Base-by-base conservation (phyloP, 345 rosid genomes). In the Arabidopsis arenosa region DNA sequence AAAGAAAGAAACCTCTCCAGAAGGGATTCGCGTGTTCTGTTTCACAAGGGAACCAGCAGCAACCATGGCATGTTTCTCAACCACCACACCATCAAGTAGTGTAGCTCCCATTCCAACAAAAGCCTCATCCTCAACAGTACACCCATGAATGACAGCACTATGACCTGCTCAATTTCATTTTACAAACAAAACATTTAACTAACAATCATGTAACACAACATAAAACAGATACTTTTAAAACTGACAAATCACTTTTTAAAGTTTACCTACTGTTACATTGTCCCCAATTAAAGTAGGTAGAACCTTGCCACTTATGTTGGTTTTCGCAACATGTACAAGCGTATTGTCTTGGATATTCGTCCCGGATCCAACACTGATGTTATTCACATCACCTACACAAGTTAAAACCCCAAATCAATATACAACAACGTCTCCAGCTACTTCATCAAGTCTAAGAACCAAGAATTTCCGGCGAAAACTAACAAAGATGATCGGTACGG, bases 311-410 rank as follows among this genome's bases (percentile, higher is more conserved):
- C 92, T 84, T 62, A 90, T 56, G 81, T 90, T 95, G 80, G 97
- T 84, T 77, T 95, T 92, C 4, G 97, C 99, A 49, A 92, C 99
- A 71, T 92, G 97, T 82, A 95, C 97, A 72, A 95, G 93, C 39
- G 99, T 86, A 83, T 95, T 92, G 76, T 95, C 99, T 68, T 95
- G 99, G 80, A 90, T 92, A 78, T 95, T 95, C 43, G 99, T 95
- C 76, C 97, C 88, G 9, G 90, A 79, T 75, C 99, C 97, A 78
- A 95, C 83, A 10, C 81, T 83, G 61, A 95, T 87, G 86, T 88
- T 85, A 80, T 95, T 90, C 77, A 89, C 97, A 81, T 95, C 99
- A 65, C 97, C 97, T 95, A 52, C 54, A 47, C 47, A 82, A 33
- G 60, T 62, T 21, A 37, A 52, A 56, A 45, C 37, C 44, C 18